Evolutionary conservation across 768 basidiomycete species (phyloP).

Genomic region (Pleurotus pulmonarius): DNA sequence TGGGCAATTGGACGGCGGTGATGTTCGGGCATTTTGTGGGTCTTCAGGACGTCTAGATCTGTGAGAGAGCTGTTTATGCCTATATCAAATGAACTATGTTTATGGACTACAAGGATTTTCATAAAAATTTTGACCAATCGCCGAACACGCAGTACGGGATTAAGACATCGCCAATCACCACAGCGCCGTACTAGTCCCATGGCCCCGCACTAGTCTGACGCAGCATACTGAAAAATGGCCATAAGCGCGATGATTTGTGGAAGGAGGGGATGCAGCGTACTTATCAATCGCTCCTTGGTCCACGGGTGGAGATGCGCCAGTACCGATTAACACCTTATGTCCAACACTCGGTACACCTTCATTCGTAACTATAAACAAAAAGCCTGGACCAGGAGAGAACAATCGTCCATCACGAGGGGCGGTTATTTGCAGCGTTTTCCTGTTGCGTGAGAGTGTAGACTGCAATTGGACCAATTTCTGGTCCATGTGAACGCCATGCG

Average conservation of each 20-base stretch:
- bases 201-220: not conserved
- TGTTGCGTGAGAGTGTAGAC: constrained; percentile 25
- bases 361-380: constrained; percentile 29
- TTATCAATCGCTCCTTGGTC: constrained; percentile 5
- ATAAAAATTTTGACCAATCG: too few species aligned
- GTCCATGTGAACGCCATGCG: constrained; percentile 39
- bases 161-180: too few species aligned
- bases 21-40: too few species aligned
- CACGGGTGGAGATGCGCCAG: constrained; percentile 33
- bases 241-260: not conserved
- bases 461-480: constrained; percentile 32
- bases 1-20: too few species aligned
- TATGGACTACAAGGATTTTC: too few species aligned
- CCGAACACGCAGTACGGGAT: too few species aligned
- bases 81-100: too few species aligned
- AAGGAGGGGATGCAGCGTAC: not conserved
- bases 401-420: constrained; percentile 32
- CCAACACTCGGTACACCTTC: constrained; percentile 29
- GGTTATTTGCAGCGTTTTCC: constrained; percentile 27
- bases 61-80: too few species aligned
- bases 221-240: not conserved
- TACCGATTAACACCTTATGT: constrained; percentile 31
- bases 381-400: constrained; percentile 39
- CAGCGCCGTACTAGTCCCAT: not conserved
- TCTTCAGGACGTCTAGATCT: too few species aligned